Base-by-base conservation (phyloP, 2,329 filamentous ascomycete genomes). In the Knufia fluminis region DNA sequence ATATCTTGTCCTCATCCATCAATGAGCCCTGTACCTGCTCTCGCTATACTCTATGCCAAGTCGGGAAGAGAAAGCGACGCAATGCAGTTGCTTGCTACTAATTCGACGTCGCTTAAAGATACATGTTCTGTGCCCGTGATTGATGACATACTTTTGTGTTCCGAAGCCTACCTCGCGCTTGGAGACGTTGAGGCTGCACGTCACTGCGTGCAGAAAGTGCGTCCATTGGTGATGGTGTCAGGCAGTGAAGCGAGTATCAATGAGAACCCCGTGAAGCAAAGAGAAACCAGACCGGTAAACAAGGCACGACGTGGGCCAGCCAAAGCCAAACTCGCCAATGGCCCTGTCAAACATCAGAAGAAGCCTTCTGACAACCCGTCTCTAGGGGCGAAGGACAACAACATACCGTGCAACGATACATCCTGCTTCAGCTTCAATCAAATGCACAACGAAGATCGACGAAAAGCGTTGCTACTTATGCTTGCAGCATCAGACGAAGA, bases 361-460 rank as follows among this genome's bases (percentile, higher is more conserved):
- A 24, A 41, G n/a, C 1, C n/a, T n/a, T 32, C 35, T 10, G 4
- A 23, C n/a, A n/a, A n/a, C n/a, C n/a, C n/a, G n/a, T n/a, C 24
- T 31, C 14, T 16, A 28, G n/a, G 16, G 4, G n/a, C 45, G 16
- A 20, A 20, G 7, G 24, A 23, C 28, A 47, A 47, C 7, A 31
- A 7, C 28, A 14, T 20, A 26, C 38, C 50, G 4, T 26, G 36
- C 26, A 41, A 31, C 51, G 26, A 36, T 80, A 33, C 73, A 86
- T 48, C 74, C 79, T 9, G 79, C 22, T 23, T 33, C 26, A 45
- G 78, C 50, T 86, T 85, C 17, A 80, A 80, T 48, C 79, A 83
- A 40, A 76, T 85, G 38, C 72, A 88, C 52, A 75, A 79, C 14
- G 77, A 84, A 63, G 85, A 82, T 54, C 73, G 85, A 59, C 79